Conservation (phyloP, 2,329 filamentous ascomycete genomes). For the Niveomyces coronatus region DNA sequence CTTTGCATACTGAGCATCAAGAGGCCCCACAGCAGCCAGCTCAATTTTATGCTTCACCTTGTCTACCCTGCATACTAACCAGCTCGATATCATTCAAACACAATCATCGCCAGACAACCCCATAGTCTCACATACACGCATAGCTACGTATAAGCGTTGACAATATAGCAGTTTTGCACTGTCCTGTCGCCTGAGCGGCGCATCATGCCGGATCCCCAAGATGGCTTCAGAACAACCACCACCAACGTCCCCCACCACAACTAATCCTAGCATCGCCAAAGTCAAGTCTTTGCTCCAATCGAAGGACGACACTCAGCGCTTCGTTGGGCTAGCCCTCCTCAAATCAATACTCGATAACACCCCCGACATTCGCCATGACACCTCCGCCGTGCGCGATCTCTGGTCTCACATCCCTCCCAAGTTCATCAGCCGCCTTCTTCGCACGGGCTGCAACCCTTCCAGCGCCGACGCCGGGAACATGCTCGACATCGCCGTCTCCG, state of each 20-base stretch:
- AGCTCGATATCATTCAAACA: neutral
- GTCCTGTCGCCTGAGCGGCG: too few species aligned
- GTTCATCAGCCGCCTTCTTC: conserved; percentile 54
- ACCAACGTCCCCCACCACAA: neutral
- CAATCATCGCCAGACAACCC: too few species aligned
- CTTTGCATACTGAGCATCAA: too few species aligned
- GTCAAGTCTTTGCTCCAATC: conserved; percentile 45
- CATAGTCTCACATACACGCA: too few species aligned
- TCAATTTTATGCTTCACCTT: neutral
- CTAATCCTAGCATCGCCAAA: conserved; percentile 27
- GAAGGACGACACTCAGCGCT: conserved; percentile 57
- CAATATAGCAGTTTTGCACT: too few species aligned
- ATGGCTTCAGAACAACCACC: neutral
- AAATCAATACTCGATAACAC: conserved; percentile 56
- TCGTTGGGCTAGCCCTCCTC: conserved; percentile 56
- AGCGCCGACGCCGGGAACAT: conserved; percentile 45
- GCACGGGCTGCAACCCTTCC: conserved; percentile 35
- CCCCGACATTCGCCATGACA: conserved; percentile 37
- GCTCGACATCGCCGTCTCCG: conserved; percentile 51
- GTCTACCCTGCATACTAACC: neutral
- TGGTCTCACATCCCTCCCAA: conserved; percentile 52
- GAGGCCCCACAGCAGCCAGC: neutral
- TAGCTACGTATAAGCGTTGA: neutral
- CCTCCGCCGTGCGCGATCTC: conserved; percentile 33
- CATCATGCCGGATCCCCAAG: neutral